Conservation (phyloP, 495 filamentous ascomycete species). For the Baudoinia panamericana region DNA sequence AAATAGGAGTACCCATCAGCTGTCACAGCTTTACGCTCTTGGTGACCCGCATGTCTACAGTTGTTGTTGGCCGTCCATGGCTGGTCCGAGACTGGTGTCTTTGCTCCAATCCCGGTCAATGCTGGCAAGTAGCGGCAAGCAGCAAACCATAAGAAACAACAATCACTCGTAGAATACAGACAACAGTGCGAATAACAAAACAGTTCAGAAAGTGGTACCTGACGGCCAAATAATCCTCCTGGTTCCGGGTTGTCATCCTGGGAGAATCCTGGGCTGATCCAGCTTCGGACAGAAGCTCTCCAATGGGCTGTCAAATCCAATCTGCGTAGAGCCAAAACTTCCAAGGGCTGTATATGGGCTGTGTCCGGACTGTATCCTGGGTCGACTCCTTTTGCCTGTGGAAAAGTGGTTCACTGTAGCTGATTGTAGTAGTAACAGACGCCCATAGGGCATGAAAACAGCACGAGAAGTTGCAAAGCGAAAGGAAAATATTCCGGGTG, state of each 20-base stretch:
- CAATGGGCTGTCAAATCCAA: slow-evolving; percentile 1
- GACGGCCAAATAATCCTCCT: slow-evolving; percentile 11
- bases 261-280: neutral
- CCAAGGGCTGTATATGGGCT: too few relatives aligned
- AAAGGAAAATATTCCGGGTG: neutral
- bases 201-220: too few relatives aligned
- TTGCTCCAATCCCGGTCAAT: too few relatives aligned
- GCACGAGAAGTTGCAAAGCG: neutral
- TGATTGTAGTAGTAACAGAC: neutral
- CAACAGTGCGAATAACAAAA: too few relatives aligned
- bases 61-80: too few relatives aligned
- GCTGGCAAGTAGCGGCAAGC: too few relatives aligned
- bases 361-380: neutral
- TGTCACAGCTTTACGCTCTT: too few relatives aligned
- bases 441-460: slow-evolving; percentile 4
- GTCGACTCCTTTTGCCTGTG: neutral
- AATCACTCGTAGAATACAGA: neutral
- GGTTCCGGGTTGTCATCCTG: slow-evolving; percentile 18
- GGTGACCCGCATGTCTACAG: too few relatives aligned
- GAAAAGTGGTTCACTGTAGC: neutral
- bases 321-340: neutral
- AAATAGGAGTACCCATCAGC: too few relatives aligned
- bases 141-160: slow-evolving; percentile 1
- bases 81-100: too few relatives aligned
- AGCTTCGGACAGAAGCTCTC: slow-evolving; percentile 16